Evolutionary conservation across 768 basidiomycete species (phyloP).

Genomic region (Boletus vinaceobasis): DNA sequence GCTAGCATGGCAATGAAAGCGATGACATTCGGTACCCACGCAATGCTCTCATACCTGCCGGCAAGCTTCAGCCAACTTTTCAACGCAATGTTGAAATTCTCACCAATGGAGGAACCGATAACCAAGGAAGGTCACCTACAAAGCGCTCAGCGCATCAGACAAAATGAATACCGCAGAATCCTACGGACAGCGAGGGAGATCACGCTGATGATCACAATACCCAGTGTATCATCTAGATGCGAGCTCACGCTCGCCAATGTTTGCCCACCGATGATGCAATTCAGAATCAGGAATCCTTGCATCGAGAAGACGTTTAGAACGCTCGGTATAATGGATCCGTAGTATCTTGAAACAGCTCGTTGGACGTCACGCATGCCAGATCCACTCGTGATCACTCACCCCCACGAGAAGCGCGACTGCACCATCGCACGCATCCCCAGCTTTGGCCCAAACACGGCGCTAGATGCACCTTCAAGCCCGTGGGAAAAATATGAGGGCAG

Average conservation of each 20-base stretch:
- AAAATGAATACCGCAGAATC: not conserved
- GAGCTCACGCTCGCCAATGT: conserved; percentile 48
- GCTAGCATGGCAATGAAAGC: conserved; percentile 66
- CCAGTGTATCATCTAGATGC: conserved; percentile 28
- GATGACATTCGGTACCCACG: conserved; percentile 76
- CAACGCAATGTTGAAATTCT: conserved; percentile 1
- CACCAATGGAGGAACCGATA: conserved; percentile 59
- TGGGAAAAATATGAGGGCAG: not conserved
- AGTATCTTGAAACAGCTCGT: conserved; percentile 32
- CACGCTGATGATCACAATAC: conserved; percentile 33
- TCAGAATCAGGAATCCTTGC: conserved; percentile 56
- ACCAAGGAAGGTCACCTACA: conserved; percentile 60
- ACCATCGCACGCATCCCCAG: conserved; percentile 59
- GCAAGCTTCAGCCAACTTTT: not conserved
- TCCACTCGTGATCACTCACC: conserved; percentile 29
- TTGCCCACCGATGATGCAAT: conserved; percentile 62
- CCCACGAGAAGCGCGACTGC: conserved; percentile 51
- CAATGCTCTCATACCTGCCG: conserved; percentile 65
- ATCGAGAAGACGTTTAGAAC: conserved; percentile 48
- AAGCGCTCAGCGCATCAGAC: not conserved
- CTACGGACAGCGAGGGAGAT: conserved; percentile 30
- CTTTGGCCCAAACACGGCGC: conserved; percentile 52
- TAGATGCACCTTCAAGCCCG: conserved; percentile 13
- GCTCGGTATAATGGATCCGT: conserved; percentile 39
- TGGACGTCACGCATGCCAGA: conserved; percentile 6